A percentile compares a stretch with the other conserved stretches of the same genome.
Evolutionary conservation across 2,329 filamentous ascomycete species (phyloP).

Genomic region (Botrytis byssoidea): DNA sequence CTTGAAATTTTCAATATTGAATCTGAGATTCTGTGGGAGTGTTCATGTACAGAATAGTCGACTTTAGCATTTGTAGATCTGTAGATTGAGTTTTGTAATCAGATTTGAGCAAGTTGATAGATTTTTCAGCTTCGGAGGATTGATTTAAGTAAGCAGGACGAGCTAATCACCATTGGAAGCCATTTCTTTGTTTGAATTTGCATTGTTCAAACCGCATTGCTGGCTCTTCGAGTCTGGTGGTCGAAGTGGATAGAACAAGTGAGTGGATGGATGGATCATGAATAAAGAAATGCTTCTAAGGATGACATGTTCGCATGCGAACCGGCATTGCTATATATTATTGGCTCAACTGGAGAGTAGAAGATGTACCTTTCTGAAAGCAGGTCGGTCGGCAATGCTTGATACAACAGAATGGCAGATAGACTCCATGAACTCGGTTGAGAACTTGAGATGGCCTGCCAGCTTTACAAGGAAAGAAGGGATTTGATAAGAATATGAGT

Average conservation of each 20-base stretch:
- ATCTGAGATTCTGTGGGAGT: neutral
- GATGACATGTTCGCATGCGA: neutral
- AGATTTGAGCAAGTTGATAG: neutral
- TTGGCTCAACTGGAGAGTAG: neutral
- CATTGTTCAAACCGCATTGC: neutral
- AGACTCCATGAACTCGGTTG: neutral
- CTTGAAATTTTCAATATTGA: neutral
- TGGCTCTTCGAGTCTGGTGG: neutral
- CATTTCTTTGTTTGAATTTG: neutral
- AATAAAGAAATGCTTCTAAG: neutral
- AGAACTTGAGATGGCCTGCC: neutral
- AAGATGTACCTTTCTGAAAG: neutral
- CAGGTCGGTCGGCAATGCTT: neutral
- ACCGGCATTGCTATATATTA: neutral
- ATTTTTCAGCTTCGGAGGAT: neutral
- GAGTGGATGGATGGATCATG: neutral
- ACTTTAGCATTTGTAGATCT: neutral
- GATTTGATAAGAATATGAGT: neutral
- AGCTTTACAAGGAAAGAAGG: neutral
- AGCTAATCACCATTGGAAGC: neutral
- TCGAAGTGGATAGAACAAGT: neutral
- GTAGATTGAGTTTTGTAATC: neutral
- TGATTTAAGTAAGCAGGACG: neutral
- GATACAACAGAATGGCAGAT: neutral
- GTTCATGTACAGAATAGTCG: neutral